Conservation (phyloP, 2,329 filamentous ascomycete genomes). For the Colletotrichum sp. region DNA sequence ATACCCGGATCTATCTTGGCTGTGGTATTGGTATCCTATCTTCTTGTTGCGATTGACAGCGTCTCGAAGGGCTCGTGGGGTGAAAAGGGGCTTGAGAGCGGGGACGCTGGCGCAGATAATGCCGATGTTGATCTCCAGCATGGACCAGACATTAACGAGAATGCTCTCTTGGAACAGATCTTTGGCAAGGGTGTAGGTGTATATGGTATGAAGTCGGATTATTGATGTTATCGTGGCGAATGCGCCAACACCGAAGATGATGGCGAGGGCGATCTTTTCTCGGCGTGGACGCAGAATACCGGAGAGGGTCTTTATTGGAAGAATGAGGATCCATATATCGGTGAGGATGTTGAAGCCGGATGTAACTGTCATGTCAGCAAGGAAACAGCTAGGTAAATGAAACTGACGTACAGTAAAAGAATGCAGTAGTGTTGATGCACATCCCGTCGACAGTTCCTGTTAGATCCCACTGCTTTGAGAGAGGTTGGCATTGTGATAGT, state of each 20-base stretch:
- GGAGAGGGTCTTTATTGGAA: conserved; percentile 49
- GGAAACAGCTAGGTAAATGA: not conserved
- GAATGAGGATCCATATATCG: conserved; percentile 48
- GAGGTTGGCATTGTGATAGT: conserved; percentile 45
- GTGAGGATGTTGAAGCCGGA: conserved; percentile 51
- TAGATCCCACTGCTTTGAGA: conserved; percentile 47
- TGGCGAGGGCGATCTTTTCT: conserved; percentile 55
- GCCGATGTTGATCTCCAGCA: conserved; percentile 54
- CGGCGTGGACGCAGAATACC: conserved; percentile 50
- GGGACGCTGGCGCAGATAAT: conserved; percentile 55
- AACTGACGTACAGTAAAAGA: conserved; percentile 42
- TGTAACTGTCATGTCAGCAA: conserved; percentile 32
- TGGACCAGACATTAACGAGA: conserved; percentile 47
- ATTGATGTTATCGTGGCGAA: conserved; percentile 42
- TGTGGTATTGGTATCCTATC: not conserved
- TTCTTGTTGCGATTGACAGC: not conserved
- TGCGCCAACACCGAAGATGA: conserved; percentile 44
- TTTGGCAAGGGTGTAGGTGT: conserved; percentile 37
- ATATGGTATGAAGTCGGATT: conserved; percentile 44
- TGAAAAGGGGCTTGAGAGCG: conserved; percentile 54
- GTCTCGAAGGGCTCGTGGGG: conserved; percentile 25
- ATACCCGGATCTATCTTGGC: not conserved
- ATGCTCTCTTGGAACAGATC: conserved; percentile 41
- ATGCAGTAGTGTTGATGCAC: conserved; percentile 46
- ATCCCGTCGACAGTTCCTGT: conserved; percentile 30